Evolutionary conservation across 179 eudicot genomes (phyloP), one percentile per base, ranked within the genome.

Genomic region (Heliamphora pulchella): DNA sequence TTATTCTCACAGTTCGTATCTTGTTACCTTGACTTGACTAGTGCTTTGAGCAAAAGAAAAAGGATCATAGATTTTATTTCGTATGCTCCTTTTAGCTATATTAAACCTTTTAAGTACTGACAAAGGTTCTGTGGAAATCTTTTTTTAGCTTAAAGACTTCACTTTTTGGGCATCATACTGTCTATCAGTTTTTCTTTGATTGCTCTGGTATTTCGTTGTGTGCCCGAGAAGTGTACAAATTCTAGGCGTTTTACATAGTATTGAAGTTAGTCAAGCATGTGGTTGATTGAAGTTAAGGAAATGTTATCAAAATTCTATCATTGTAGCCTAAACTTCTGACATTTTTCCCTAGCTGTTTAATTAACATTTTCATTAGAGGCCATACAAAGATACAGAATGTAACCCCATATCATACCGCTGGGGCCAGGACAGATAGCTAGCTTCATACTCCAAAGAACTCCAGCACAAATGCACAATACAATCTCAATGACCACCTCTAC

Each of bases 231-330:
- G 55, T 71, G 39, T 18, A 72, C 62, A 11, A 78, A 66, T 39
- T 78, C 18, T 50, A 31, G 71, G 65, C 8, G 9, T 78, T 68
- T 53, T 78, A 17, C 64, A 53, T 62, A 46, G 44, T 44, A 62
- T 76, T 59, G 43, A 47, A 22, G 70, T 44, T 20, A 43, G 68
- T 76, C 79, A 62, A 62, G 43, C 22, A 18, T 46, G 54, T 61
- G 22, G 20, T 44, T 4, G 9, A n/a, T 44, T 43, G 22, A 11
- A 44, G 31, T 51, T 77, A 17, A 48, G 13, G 9, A 20, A 20
- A 1, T 74, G 15, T 55, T n/a, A n/a, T n/a, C n/a, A n/a, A n/a
- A n/a, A n/a, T n/a, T n/a, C n/a, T n/a, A n/a, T n/a, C n/a, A n/a
- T n/a, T n/a, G n/a, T n/a, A n/a, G n/a, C n/a, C n/a, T n/a, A n/a